Evolutionary conservation across 2,329 filamentous ascomycete species (phyloP).

Genomic region (Trichoderma citrinoviride): DNA sequence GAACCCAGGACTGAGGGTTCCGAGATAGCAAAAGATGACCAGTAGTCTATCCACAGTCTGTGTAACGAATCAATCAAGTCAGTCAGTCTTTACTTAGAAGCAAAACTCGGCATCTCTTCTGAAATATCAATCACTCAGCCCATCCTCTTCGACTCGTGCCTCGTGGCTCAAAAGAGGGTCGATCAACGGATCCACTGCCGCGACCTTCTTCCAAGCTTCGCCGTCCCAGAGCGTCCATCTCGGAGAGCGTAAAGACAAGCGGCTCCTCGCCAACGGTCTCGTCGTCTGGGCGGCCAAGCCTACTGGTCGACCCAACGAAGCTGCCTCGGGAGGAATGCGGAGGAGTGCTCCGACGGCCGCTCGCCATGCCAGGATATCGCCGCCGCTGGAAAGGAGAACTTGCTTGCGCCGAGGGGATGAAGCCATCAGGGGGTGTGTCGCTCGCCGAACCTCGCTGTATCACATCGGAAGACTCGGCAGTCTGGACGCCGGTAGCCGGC

Average conservation of each 20-base stretch:
- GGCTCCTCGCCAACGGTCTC: slow-evolving; percentile 64
- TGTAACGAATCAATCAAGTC: slow-evolving; percentile 7
- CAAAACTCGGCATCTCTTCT: not conserved
- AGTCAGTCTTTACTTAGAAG: not conserved
- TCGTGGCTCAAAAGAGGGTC: slow-evolving; percentile 41
- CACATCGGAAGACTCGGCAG: slow-evolving; percentile 39
- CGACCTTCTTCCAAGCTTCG: slow-evolving; percentile 57
- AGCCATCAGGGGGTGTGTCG: slow-evolving; percentile 45
- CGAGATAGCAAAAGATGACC: not conserved
- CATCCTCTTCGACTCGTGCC: slow-evolving; percentile 40
- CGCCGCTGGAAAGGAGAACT: slow-evolving; percentile 48
- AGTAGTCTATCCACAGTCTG: slow-evolving; percentile 15
- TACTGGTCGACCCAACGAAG: slow-evolving; percentile 41
- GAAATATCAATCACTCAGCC: slow-evolving; percentile 22
- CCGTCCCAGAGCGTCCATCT: slow-evolving; percentile 60
- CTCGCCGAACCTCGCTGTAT: slow-evolving; percentile 45
- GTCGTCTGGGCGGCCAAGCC: slow-evolving; percentile 43
- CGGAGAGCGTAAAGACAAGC: slow-evolving; percentile 70
- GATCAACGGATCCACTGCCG: slow-evolving; percentile 40
- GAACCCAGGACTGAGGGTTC: not conserved
- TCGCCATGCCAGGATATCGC: slow-evolving; percentile 46
- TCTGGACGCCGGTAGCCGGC: slow-evolving; percentile 43
- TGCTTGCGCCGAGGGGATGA: slow-evolving; percentile 41
- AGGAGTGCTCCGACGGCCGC: slow-evolving; percentile 42
- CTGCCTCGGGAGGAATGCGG: slow-evolving; percentile 47